A percentile compares a stretch with the other conserved stretches of the same genome.
Evolutionary conservation across 2,329 filamentous ascomycete species (phyloP).

Genomic region (Exophiala sp.): DNA sequence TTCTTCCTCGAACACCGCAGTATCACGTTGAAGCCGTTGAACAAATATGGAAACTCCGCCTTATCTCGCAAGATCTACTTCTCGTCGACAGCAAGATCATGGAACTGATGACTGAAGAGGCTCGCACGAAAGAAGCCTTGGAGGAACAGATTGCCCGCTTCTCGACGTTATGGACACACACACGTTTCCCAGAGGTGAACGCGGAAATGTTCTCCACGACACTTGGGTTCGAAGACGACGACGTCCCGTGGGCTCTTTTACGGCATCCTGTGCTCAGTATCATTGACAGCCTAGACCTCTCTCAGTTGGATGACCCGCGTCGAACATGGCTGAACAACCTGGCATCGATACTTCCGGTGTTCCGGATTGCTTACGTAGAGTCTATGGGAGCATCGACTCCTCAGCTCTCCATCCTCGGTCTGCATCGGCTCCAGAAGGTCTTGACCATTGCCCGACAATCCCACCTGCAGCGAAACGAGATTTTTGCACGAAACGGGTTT

Average conservation of each 20-base stretch:
- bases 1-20: constrained; percentile 78
- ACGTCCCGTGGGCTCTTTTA: constrained; percentile 23
- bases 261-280: constrained; percentile 20
- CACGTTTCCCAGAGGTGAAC: constrained; percentile 21
- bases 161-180: constrained; percentile 76
- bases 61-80: constrained; percentile 60
- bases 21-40: constrained; percentile 91
- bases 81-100: constrained; percentile 60
- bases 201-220: constrained; percentile 16
- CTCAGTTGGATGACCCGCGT: constrained; percentile 17
- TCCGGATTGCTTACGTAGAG: constrained; percentile 19
- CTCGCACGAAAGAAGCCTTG: constrained; percentile 32
- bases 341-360: constrained; percentile 16
- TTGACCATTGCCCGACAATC: constrained; percentile 18
- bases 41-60: constrained; percentile 78
- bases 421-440: constrained; percentile 22
- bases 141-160: constrained; percentile 63
- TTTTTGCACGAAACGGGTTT: constrained; percentile 18
- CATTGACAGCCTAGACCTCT: constrained; percentile 13
- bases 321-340: constrained; percentile 23
- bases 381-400: neutral
- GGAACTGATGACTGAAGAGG: constrained; percentile 19
- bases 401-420: constrained; percentile 17
- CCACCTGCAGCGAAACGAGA: constrained; percentile 15
- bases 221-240: constrained; percentile 15